These are phyloP conservation scores for Paxillus involutus DNA, from an alignment of 768 basidiomycete species.

Conservation along the genomic window DNA sequence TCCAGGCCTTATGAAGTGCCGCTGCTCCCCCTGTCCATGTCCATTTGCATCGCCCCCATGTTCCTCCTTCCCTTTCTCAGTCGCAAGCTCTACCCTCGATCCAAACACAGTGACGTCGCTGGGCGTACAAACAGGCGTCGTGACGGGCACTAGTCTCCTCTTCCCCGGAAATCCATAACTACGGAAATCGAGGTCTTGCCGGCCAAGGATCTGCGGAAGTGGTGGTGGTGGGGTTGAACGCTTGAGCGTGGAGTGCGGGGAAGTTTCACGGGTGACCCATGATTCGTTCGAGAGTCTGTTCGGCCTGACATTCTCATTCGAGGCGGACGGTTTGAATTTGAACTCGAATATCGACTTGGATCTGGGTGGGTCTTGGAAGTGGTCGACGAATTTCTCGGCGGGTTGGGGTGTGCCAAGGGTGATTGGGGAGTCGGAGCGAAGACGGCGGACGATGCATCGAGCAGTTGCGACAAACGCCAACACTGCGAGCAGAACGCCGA, in stretches of 20 bases:
- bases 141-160: conserved; percentile 17
- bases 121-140: conserved; percentile 17
- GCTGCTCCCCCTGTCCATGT: background rate
- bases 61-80: background rate
- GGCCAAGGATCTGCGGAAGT: conserved; percentile 1
- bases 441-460: conserved; percentile 15
- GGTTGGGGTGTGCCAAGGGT: background rate
- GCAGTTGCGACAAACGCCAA: background rate
- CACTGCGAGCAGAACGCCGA: conserved; percentile 16
- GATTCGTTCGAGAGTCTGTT: conserved; percentile 25
- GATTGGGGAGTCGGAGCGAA: background rate
- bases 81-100: conserved; percentile 1
- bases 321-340: background rate
- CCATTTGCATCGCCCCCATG: no score
- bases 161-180: conserved; percentile 6
- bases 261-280: conserved; percentile 18
- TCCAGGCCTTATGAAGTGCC: background rate
- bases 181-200: conserved; percentile 10
- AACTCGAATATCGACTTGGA: conserved; percentile 1
- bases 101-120: conserved; percentile 20
- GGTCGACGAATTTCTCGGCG: background rate
- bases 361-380: conserved; percentile 12
- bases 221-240: background rate
- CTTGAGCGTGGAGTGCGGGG: background rate
- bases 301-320: conserved; percentile 3